Evolutionary conservation across 768 basidiomycete species (phyloP), one percentile per base, ranked within the genome.

Genomic region (Daedaleopsis sinensis): DNA sequence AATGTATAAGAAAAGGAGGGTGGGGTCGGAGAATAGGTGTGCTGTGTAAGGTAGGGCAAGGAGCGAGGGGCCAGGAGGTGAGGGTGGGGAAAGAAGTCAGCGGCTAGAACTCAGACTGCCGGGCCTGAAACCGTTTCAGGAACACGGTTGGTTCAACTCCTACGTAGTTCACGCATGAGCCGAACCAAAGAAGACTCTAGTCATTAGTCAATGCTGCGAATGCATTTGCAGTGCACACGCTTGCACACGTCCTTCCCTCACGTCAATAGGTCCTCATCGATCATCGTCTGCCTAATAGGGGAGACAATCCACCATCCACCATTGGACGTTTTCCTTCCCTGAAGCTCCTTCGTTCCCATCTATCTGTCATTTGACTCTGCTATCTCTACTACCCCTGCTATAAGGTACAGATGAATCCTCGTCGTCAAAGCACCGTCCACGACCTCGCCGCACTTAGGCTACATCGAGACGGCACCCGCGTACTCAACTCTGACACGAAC

Each of bases 361-460:
- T 11, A 10, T 42, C 39, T 42, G 7, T 7, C 5, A 10, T 4
- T 13, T 18, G 13, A 42, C 39, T 3, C 39, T 18, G 39, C 39
- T 42, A 13, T 42, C 39, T 2, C 39, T 52, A 19, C 27, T 16
- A 23, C 27, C 50, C 8, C 13, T 37, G 5, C 23, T 6, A 3
- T 6, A 3, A 27, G 36, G 50, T 13, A 18, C 11, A 23, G 7
- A 19, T 66, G 65, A 59, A 55, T 52, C 13, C 63, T 47, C 66
- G 55, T 24, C 68, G 84, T 24, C 73, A 74, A 55, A 85, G 75
- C 61, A 89, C 88, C 0, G 81, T 89, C 19, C 87, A 84, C 70
- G 90, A 91, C 69, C 79, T 84, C 38, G 78, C 88, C 0, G 79
- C 81, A 46, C 82, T 90, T n/a, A 82, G 86, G 37, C 70, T 91